Percentiles rank a stretch among this genome's conserved stretches.
phyloP scores from a whole-genome alignment of 306 rosid genomes.

The Begonia masoniana region DNA sequence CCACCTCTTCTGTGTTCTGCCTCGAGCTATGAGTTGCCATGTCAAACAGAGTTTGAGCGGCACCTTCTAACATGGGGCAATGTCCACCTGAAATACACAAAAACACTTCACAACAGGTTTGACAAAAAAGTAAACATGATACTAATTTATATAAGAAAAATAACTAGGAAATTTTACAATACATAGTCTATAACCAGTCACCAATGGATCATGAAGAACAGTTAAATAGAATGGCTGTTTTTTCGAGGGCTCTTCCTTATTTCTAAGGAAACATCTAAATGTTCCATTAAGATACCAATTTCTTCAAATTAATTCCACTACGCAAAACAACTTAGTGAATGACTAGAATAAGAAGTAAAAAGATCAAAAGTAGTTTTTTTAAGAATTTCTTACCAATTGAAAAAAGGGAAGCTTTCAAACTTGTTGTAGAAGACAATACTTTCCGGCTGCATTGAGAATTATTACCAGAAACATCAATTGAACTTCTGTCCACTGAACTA shows the following conservation, averaged over 20 bases:
- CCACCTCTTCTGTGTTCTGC: conserved; percentile 37
- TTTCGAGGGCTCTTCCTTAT: no score
- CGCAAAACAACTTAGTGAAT: no score
- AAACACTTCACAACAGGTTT: background rate
- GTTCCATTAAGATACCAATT: conserved; percentile 2
- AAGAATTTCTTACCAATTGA: conserved; percentile 28
- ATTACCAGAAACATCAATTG: conserved; percentile 23
- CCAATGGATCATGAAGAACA: no score
- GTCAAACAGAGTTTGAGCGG: conserved; percentile 66
- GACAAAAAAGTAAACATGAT: background rate
- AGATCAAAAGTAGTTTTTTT: conserved; percentile 4
- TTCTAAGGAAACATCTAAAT: background rate
- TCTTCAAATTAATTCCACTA: conserved; percentile 32
- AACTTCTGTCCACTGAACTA: conserved; percentile 23
- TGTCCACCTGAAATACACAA: conserved; percentile 32
- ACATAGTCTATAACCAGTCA: background rate
- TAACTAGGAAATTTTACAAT: no score
- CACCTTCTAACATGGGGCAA: conserved; percentile 45
- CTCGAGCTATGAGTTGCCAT: conserved; percentile 33
- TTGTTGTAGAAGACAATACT: conserved; percentile 28
- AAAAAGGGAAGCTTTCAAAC: conserved; percentile 36
- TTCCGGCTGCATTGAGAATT: conserved; percentile 28
- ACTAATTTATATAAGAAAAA: background rate
- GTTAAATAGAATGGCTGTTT: no score
- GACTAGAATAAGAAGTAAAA: no score